Percentiles rank a stretch among this genome's conserved stretches.
These are phyloP conservation scores for Rhizopus delemar DNA, from an alignment of 371 early-diverging fungal species.

Conservation along the genomic window DNA sequence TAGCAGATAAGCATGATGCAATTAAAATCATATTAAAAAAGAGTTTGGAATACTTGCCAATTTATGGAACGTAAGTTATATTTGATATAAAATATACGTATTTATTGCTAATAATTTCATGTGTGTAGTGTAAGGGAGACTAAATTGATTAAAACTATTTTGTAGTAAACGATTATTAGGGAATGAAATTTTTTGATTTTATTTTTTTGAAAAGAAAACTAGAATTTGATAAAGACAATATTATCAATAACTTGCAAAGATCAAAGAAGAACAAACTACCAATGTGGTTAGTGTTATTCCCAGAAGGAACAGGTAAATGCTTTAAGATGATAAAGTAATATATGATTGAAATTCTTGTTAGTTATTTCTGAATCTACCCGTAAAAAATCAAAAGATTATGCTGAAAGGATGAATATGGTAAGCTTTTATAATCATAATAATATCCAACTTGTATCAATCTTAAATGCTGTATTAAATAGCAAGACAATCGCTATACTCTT, in stretches of 20 bases:
- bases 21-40: slow-evolving; percentile 85
- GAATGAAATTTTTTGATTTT: slow-evolving; percentile 85
- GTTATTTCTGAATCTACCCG: slow-evolving; percentile 38
- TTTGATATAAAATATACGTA: neutral
- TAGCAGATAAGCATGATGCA: slow-evolving; percentile 68
- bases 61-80: slow-evolving; percentile 73
- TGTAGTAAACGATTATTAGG: slow-evolving; percentile 53
- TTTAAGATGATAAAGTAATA: neutral
- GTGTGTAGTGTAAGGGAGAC: slow-evolving; percentile 5
- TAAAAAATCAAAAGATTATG: slow-evolving; percentile 49
- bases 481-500: slow-evolving; percentile 60
- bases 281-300: slow-evolving; percentile 87
- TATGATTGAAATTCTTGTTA: neutral
- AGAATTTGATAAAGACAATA: slow-evolving; percentile 64
- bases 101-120: neutral
- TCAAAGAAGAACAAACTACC: slow-evolving; percentile 49
- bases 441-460: too few relatives aligned
- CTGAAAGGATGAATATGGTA: slow-evolving; percentile 55
- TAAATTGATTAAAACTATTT: neutral
- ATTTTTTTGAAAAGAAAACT: slow-evolving; percentile 84
- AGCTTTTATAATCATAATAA: slow-evolving; percentile 1
- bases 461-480: slow-evolving; percentile 22
- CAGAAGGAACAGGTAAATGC: slow-evolving; percentile 79
- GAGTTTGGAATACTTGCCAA: slow-evolving; percentile 73
- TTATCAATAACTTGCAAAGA: slow-evolving; percentile 44